These are phyloP conservation scores for Hsuehochloa calcarea DNA, from an alignment of 176 grass and related monocot species.

Conservation along the genomic window DNA sequence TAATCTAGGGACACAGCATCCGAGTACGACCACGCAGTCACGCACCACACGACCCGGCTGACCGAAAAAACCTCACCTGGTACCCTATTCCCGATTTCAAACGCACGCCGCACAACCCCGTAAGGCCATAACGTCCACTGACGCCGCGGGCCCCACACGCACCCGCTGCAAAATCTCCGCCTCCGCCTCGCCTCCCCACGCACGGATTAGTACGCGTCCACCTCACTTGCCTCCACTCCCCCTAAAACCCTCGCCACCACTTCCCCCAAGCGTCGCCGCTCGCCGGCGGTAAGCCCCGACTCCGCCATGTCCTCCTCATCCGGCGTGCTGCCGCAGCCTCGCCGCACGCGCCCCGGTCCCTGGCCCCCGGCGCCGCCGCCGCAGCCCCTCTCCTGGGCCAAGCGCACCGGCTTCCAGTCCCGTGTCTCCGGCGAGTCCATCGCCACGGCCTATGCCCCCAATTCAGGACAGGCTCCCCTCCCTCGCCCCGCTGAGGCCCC, in stretches of 20 bases:
- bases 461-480: slow-evolving; percentile 56
- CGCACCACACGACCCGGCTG: not conserved
- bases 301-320: slow-evolving; percentile 40
- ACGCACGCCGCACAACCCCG: slow-evolving; percentile 21
- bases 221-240: slow-evolving; percentile 39
- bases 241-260: slow-evolving; percentile 45
- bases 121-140: slow-evolving; percentile 47
- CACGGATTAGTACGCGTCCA: slow-evolving; percentile 42
- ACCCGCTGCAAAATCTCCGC: slow-evolving; percentile 37
- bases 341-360: slow-evolving; percentile 60
- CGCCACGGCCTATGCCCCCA: slow-evolving; percentile 43
- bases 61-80: not conserved
- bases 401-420: slow-evolving; percentile 76
- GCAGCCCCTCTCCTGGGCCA: slow-evolving; percentile 84
- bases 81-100: slow-evolving; percentile 39
- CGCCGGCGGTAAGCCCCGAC: slow-evolving; percentile 29
- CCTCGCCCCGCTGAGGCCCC: slow-evolving; percentile 40
- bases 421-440: slow-evolving; percentile 62
- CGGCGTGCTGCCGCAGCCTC: slow-evolving; percentile 40
- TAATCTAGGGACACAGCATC: not conserved
- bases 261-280: slow-evolving; percentile 15
- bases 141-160: slow-evolving; percentile 30
- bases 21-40: slow-evolving; percentile 3
- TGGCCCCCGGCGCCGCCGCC: slow-evolving; percentile 68
- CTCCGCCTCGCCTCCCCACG: slow-evolving; percentile 25